Evolutionary conservation across 352 stramenopile species (phyloP).

Genomic region (Thalassiosira ordinaria): DNA sequence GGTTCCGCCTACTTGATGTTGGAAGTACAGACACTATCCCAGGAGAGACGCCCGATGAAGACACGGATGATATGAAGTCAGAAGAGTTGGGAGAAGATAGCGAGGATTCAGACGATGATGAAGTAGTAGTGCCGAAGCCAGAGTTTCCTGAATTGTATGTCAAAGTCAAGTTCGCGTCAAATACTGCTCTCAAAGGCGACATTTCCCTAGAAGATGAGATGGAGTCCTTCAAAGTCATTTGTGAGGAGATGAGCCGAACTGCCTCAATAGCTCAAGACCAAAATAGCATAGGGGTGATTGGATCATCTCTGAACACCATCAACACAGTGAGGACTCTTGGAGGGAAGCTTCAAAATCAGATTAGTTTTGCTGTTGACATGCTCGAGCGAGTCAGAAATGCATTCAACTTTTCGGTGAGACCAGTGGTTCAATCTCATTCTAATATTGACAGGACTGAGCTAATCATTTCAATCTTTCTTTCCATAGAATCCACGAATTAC

Average conservation of each 20-base stretch:
- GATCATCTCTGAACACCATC: conserved; percentile 75
- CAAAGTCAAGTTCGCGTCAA: conserved; percentile 54
- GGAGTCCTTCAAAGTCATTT: conserved; percentile 64
- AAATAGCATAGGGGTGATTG: conserved; percentile 71
- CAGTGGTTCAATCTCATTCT: neutral
- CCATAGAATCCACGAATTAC: conserved; percentile 77
- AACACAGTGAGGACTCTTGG: conserved; percentile 75
- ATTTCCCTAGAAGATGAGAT: conserved; percentile 25
- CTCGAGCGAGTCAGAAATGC: conserved; percentile 77
- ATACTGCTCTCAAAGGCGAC: conserved; percentile 2
- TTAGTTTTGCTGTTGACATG: conserved; percentile 72
- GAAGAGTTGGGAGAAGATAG: neutral
- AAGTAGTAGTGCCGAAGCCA: conserved; percentile 4
- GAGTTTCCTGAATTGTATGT: conserved; percentile 56
- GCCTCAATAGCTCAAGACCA: conserved; percentile 59
- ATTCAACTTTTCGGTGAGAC: conserved; percentile 82
- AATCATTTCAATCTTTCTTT: too few species aligned
- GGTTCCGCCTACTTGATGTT: conserved; percentile 72
- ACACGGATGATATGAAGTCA: neutral
- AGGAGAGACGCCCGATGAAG: conserved; percentile 38
- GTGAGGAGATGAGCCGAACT: conserved; percentile 59
- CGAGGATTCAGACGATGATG: conserved; percentile 4
- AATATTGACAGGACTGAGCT: too few species aligned
- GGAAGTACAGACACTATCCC: conserved; percentile 61
- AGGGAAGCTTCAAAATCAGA: conserved; percentile 70